These are phyloP conservation scores for Scheffersomyces stambukii DNA, from an alignment of 1,139 yeast genomes.

Conservation along the genomic window DNA sequence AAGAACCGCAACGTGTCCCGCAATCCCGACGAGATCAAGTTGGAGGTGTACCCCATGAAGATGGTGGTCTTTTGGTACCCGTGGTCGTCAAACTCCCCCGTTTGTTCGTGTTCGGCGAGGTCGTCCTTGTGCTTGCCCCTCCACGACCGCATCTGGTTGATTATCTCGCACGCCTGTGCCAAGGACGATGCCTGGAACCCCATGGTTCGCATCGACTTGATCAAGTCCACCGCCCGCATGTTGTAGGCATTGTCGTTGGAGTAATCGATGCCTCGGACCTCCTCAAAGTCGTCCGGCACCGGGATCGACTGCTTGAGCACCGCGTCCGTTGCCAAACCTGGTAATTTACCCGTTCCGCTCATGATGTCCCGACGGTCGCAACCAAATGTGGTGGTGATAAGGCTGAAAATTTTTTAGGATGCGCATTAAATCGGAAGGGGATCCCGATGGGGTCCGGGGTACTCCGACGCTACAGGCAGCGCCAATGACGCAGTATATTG, in stretches of 20 bases:
- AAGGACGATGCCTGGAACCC: slow-evolving; percentile 96
- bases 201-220: slow-evolving; percentile 84
- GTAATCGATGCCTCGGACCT: slow-evolving; percentile 87
- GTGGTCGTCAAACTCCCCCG: slow-evolving; percentile 74
- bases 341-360: slow-evolving; percentile 26
- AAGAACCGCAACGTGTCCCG: slow-evolving; percentile 85
- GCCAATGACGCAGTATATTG: too few relatives aligned
- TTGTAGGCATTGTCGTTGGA: slow-evolving; percentile 64
- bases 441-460: too few relatives aligned
- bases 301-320: slow-evolving; percentile 85
- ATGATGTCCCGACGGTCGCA: too few relatives aligned
- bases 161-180: slow-evolving; percentile 84
- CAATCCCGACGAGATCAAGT: slow-evolving; percentile 88
- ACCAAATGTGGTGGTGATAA: too few relatives aligned
- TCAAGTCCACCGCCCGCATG: slow-evolving; percentile 73
- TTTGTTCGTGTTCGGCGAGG: slow-evolving; percentile 63
- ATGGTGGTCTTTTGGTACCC: slow-evolving; percentile 86
- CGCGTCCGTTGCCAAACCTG: slow-evolving; percentile 77
- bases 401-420: too few relatives aligned
- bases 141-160: slow-evolving; percentile 89
- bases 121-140: slow-evolving; percentile 70
- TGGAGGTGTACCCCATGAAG: slow-evolving; percentile 95
- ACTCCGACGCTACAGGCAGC: too few relatives aligned
- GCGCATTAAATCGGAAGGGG: too few relatives aligned
- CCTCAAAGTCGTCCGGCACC: slow-evolving; percentile 72